A percentile compares a stretch with the other conserved stretches of the same genome.
Conservation (phyloP, 257 asterid genomes). For the Ligustrum vulgare region DNA sequence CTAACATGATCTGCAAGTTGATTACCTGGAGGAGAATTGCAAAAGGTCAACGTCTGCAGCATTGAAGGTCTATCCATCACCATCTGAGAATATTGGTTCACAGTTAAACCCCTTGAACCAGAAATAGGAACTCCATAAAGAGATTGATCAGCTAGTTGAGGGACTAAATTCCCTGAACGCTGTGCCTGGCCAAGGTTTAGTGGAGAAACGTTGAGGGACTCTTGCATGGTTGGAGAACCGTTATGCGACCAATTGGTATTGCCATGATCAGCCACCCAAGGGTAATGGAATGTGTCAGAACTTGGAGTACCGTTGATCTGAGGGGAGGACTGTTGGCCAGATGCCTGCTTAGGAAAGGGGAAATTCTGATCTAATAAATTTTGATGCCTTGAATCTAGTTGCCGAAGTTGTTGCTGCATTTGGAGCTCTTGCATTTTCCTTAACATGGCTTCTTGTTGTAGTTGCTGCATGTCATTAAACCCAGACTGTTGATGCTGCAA, state of each 20-base stretch:
- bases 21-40: slow-evolving; percentile 49
- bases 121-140: slow-evolving; percentile 91
- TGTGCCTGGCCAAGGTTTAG: slow-evolving; percentile 56
- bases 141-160: slow-evolving; percentile 77
- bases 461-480: slow-evolving; percentile 62
- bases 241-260: slow-evolving; percentile 57
- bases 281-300: slow-evolving; percentile 48
- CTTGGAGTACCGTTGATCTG: slow-evolving; percentile 44
- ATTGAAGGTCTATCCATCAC: slow-evolving; percentile 50
- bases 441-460: slow-evolving; percentile 70
- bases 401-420: slow-evolving; percentile 67
- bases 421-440: slow-evolving; percentile 81
- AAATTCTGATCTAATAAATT: slow-evolving; percentile 45
- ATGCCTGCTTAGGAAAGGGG: slow-evolving; percentile 48
- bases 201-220: slow-evolving; percentile 54
- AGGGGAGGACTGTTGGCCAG: slow-evolving; percentile 57
- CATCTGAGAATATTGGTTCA: slow-evolving; percentile 54
- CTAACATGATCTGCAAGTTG: slow-evolving; percentile 53
- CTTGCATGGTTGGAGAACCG: slow-evolving; percentile 55
- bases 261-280: slow-evolving; percentile 55
- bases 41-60: slow-evolving; percentile 47
- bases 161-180: slow-evolving; percentile 44
- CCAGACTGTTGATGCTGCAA: slow-evolving; percentile 75
- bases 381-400: slow-evolving; percentile 56
- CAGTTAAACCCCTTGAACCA: slow-evolving; percentile 61